Percentiles rank a stretch among this genome's conserved stretches.
Conservation (phyloP, 306 rosid species). For the Cercis canadensis region DNA sequence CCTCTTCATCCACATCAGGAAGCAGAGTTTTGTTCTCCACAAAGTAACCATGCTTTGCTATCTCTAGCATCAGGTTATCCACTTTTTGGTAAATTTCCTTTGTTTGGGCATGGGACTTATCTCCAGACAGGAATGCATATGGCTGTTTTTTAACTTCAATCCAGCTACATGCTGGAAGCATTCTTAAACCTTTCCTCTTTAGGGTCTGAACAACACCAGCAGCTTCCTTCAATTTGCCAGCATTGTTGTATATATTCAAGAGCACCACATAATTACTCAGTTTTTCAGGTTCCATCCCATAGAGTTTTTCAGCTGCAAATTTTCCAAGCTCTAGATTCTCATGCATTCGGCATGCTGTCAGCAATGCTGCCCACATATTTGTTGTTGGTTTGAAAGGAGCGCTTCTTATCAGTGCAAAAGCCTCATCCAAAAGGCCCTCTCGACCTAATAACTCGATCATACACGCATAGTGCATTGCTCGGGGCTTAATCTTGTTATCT, state of each 20-base stretch:
- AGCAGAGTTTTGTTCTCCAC: slow-evolving; percentile 55
- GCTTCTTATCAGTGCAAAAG: slow-evolving; percentile 59
- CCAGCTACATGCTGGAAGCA: slow-evolving; percentile 78
- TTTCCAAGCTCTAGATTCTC: slow-evolving; percentile 78
- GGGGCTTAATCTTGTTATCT: slow-evolving; percentile 77
- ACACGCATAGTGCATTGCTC: slow-evolving; percentile 97
- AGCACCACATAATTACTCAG: slow-evolving; percentile 76
- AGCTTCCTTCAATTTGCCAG: slow-evolving; percentile 80
- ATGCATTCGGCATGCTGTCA: slow-evolving; percentile 81
- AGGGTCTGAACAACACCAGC: slow-evolving; percentile 76
- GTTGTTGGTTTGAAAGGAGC: slow-evolving; percentile 77
- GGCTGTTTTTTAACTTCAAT: slow-evolving; percentile 71
- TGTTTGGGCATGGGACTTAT: slow-evolving; percentile 56
- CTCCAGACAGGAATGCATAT: slow-evolving; percentile 62
- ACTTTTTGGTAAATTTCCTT: slow-evolving; percentile 61
- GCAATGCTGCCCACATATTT: slow-evolving; percentile 94
- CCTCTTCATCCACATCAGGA: slow-evolving; percentile 82
- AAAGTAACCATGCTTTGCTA: slow-evolving; percentile 62
- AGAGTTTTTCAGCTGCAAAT: slow-evolving; percentile 76
- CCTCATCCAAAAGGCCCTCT: slow-evolving; percentile 80
- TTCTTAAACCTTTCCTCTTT: slow-evolving; percentile 77
- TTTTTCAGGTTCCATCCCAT: slow-evolving; percentile 83
- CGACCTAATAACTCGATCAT: slow-evolving; percentile 88
- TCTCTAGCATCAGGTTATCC: slow-evolving; percentile 67
- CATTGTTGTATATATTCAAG: slow-evolving; percentile 63